A percentile compares a stretch with the other conserved stretches of the same genome.
These are phyloP conservation scores for Aegilops sharonensis DNA, from an alignment of 176 grass and related monocot genomes.

Conservation along the genomic window DNA sequence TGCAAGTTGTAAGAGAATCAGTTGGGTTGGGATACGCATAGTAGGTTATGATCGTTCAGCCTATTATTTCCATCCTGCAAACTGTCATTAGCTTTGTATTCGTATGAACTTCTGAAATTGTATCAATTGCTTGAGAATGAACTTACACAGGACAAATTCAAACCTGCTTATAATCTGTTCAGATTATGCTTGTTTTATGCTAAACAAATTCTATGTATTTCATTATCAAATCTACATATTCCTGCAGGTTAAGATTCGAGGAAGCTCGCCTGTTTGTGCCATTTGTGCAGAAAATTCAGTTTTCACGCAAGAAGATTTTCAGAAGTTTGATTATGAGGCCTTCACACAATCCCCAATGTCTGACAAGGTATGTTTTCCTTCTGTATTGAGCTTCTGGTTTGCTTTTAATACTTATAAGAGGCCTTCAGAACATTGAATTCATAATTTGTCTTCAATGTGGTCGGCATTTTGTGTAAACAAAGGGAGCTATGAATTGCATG, in stretches of 20 bases:
- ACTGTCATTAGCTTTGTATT: not conserved
- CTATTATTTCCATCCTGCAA: not conserved
- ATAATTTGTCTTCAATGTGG: not conserved
- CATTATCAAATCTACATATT: conserved; percentile 7
- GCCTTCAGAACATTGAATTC: not conserved
- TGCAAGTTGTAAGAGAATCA: not conserved
- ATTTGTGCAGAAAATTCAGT: conserved; percentile 65
- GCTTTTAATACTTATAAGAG: not conserved
- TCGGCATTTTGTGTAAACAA: not conserved
- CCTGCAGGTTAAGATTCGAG: conserved; percentile 78
- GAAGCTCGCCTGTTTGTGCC: conserved; percentile 60
- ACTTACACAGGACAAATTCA: not conserved
- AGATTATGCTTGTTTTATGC: not conserved
- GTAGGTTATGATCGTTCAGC: conserved; percentile 9
- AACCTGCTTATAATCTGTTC: not conserved
- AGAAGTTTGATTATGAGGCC: conserved; percentile 84
- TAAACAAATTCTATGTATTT: not conserved
- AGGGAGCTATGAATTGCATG: not conserved
- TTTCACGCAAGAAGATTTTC: conserved; percentile 63
- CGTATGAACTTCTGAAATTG: not conserved
- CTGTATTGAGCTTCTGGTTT: not conserved
- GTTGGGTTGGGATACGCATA: not conserved
- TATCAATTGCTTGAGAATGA: not conserved
- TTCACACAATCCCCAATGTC: conserved; percentile 94
- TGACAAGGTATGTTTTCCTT: conserved; percentile 55